phyloP scores from a whole-genome alignment of 164 flowering plant genomes.

The Vitis vinifera region DNA sequence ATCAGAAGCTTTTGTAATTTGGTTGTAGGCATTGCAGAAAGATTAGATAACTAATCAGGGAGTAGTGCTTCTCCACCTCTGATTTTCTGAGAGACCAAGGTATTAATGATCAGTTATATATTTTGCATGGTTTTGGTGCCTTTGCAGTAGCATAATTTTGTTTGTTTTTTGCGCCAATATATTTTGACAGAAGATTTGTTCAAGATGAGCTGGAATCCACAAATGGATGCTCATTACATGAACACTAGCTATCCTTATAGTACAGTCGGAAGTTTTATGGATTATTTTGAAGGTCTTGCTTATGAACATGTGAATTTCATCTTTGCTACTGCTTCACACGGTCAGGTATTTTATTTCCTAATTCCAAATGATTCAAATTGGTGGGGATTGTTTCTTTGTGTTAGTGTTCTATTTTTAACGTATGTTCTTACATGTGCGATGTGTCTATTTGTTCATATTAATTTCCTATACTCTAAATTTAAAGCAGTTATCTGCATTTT shows the following conservation, averaged over 20 bases:
- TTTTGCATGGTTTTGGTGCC: too few relatives aligned
- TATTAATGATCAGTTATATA: too few relatives aligned
- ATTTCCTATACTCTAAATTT: too few relatives aligned
- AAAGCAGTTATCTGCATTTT: too few relatives aligned
- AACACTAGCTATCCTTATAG: slow-evolving; percentile 41
- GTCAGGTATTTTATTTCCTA: slow-evolving; percentile 35
- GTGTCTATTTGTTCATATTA: too few relatives aligned
- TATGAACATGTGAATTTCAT: slow-evolving; percentile 72
- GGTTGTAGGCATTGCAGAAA: too few relatives aligned
- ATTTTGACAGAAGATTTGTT: slow-evolving; percentile 2
- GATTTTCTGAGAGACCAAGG: too few relatives aligned
- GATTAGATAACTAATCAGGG: too few relatives aligned
- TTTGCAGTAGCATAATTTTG: too few relatives aligned
- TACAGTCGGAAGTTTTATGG: slow-evolving; percentile 60
- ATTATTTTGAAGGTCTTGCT: slow-evolving; percentile 62
- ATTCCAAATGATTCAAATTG: background rate
- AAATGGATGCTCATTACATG: slow-evolving; percentile 42
- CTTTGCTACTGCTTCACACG: slow-evolving; percentile 50
- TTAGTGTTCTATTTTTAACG: too few relatives aligned
- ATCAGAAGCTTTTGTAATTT: too few relatives aligned
- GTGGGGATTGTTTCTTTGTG: background rate
- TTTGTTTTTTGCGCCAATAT: background rate
- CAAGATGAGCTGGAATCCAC: slow-evolving; percentile 58
- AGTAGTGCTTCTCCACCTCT: too few relatives aligned
- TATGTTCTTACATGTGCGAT: background rate